Evolutionary conservation across 306 rosid species (phyloP).

Genomic region (Cucumis sativus): Cucumber_9930_V3 NC_026655.2:26616501-26617000

Average conservation of each 20-base stretch:
- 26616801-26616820: background rate
- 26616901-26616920: conserved; percentile 1
- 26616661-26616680: background rate
- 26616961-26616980: conserved; percentile 2
- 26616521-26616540: background rate
- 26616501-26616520: background rate
- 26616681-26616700: background rate
- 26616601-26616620: background rate
- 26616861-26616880: background rate
- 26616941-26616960: background rate
- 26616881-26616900: conserved; percentile 9
- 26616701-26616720: background rate
- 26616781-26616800: background rate
- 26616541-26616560: background rate
- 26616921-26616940: background rate
- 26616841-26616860: background rate
- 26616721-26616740: background rate
- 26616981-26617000: background rate
- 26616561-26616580: background rate
- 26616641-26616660: background rate
- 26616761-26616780: background rate
- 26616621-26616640: background rate
- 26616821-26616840: background rate
- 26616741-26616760: background rate
- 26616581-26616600: conserved; percentile 4